These are phyloP conservation scores for Lolium perenne DNA, from an alignment of 176 grass and related monocot species.

Conservation along the genomic window DNA sequence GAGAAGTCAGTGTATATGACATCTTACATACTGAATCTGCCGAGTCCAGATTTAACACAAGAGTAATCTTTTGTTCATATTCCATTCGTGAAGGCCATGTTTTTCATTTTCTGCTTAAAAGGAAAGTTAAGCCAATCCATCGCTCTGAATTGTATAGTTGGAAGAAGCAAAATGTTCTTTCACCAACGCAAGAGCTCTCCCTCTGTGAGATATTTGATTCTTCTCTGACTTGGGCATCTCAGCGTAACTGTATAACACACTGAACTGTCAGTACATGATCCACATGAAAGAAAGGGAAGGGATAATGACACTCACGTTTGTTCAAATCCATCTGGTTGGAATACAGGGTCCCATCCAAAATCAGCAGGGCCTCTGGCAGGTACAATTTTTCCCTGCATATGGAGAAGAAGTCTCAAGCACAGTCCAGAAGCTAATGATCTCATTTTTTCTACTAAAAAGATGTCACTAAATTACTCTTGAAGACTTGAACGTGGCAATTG, in stretches of 20 bases:
- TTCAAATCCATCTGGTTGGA: conserved; percentile 88
- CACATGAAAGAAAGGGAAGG: not conserved
- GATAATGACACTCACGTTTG: conserved; percentile 64
- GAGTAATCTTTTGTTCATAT: not conserved
- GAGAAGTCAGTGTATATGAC: not conserved
- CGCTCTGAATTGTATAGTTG: conserved; percentile 58
- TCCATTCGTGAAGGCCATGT: conserved; percentile 10
- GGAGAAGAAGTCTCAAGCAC: conserved; percentile 35
- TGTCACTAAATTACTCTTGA: not conserved
- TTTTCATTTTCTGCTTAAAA: not conserved
- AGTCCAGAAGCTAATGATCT: not conserved
- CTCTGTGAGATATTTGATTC: conserved; percentile 95
- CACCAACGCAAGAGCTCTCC: conserved; percentile 77
- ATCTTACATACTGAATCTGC: no score
- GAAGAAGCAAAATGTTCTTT: conserved; percentile 83
- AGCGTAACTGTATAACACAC: conserved; percentile 67
- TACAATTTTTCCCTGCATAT: conserved; percentile 78
- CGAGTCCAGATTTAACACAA: not conserved
- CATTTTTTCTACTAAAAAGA: not conserved
- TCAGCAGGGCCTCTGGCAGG: conserved; percentile 76
- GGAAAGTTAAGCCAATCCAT: conserved; percentile 44
- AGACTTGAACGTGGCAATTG: not conserved
- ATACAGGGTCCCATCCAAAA: conserved; percentile 99
- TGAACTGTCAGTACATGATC: conserved; percentile 1
- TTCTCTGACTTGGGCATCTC: conserved; percentile 92